These are phyloP conservation scores for Kregervanrija fluxuum DNA, from an alignment of 805 yeast species.

Conservation along the genomic window DNA sequence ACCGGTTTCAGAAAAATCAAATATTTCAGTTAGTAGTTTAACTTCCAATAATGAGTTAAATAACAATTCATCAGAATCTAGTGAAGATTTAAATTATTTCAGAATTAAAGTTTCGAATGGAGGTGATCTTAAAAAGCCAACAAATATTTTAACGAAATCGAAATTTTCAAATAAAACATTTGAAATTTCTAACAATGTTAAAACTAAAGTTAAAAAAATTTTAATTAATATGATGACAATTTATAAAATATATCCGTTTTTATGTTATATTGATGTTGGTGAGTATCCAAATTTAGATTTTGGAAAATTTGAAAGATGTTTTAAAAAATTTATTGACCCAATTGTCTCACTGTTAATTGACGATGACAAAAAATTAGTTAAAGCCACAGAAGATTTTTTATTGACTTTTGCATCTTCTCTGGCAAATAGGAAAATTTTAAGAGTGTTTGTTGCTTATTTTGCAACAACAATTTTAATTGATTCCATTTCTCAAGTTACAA, in stretches of 20 bases:
- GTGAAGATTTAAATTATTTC: too few relatives aligned
- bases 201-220: slow-evolving; percentile 9
- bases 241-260: slow-evolving; percentile 28
- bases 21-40: too few relatives aligned
- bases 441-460: slow-evolving; percentile 30
- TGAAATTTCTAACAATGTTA: background rate
- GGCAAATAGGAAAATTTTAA: slow-evolving; percentile 22
- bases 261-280: slow-evolving; percentile 19
- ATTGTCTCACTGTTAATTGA: slow-evolving; percentile 33
- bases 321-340: slow-evolving; percentile 22
- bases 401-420: slow-evolving; percentile 27
- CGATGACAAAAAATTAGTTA: slow-evolving; percentile 27
- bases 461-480: slow-evolving; percentile 34
- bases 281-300: slow-evolving; percentile 7
- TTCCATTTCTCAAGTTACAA: slow-evolving; percentile 26
- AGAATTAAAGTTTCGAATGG: too few relatives aligned
- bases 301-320: slow-evolving; percentile 14
- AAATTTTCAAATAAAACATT: slow-evolving; percentile 30
- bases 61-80: too few relatives aligned
- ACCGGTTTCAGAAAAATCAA: too few relatives aligned
- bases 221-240: slow-evolving; percentile 25
- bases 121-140: too few relatives aligned
- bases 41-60: too few relatives aligned
- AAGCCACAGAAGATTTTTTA: slow-evolving; percentile 31
- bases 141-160: slow-evolving; percentile 42